Evolutionary conservation across 495 filamentous ascomycete species (phyloP), one percentile per base, ranked within the genome.

Genomic region (Trichoderma reesei): DNA sequence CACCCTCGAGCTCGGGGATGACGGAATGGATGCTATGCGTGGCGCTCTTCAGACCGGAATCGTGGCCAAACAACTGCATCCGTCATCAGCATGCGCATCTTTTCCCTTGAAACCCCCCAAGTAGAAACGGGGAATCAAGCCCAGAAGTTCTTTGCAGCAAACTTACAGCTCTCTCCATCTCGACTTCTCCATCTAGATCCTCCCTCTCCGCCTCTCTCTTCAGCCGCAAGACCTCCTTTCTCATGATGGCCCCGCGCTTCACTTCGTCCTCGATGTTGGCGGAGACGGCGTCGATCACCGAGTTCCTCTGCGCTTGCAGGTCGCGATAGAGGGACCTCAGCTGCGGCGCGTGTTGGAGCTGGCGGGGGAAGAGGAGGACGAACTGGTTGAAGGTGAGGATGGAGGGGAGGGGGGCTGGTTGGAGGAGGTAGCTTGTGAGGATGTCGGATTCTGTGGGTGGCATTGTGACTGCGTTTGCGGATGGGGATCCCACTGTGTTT

Each of bases 321-420:
- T 93, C 89, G 11, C 87, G 83, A 68, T 94, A 96, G n/a, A 96
- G 77, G 4, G 79, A 77, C 64, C 83, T 82, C 64, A 95, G 82
- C 65, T 90, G 86, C 0, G 90, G 86, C 48, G 90, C 88, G 41
- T 80, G 77, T 62, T 86, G 88, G 64, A 88, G 79, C 5, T 83
- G 74, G 54, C 79, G 83, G 3, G 91, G 91, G 66, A 96, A 94
- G 42, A 94, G 77, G 36, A 86, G 81, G 37, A 83, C 85, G 76
- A 95, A 95, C 66, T 90, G 82, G 61, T 85, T 78, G 36, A 93
- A 76, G 14, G 90, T 85, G 68, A 93, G 80, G 63, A 91, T 78
- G 42, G 86, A 82, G 8, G 88, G 87, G 61, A 94, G 75, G 36
- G 88, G 80, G 5, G 90, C 86, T 7, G 90, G 87, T 16, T 87